Conservation (phyloP, 371 early-diverging fungal species). For the Saksenaea oblongispora region DNA sequence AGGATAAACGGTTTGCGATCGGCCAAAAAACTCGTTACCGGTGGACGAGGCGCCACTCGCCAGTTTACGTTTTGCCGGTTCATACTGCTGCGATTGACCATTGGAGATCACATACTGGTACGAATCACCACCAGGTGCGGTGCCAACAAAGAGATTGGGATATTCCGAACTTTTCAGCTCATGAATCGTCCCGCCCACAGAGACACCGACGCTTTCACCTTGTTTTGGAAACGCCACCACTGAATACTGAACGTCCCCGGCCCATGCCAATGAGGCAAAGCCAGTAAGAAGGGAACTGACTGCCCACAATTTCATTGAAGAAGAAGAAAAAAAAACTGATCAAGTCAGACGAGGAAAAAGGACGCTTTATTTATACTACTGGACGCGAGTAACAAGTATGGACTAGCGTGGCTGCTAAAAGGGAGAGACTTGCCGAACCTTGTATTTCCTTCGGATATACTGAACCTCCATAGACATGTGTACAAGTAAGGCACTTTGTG, state of each 20-base stretch:
- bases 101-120: conserved; percentile 33
- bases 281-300: background rate
- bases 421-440: background rate
- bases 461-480: background rate
- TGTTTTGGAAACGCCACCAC: conserved; percentile 43
- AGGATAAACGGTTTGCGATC: conserved; percentile 34
- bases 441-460: background rate
- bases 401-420: background rate
- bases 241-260: conserved; percentile 39
- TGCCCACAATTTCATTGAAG: conserved; percentile 1
- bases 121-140: conserved; percentile 27
- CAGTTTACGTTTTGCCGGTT: conserved; percentile 29
- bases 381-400: background rate
- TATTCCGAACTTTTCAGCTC: conserved; percentile 16
- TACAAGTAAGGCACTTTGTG: background rate
- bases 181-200: conserved; percentile 26
- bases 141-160: conserved; percentile 33
- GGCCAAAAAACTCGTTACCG: conserved; percentile 54
- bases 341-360: background rate
- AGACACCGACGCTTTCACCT: conserved; percentile 31
- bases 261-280: conserved; percentile 9
- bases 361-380: background rate
- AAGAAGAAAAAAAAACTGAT: background rate
- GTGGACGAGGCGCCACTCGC: conserved; percentile 37
- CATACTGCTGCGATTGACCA: conserved; percentile 13